Evolutionary conservation across 768 basidiomycete genomes (phyloP), one percentile per base, ranked within the genome.

Genomic region (Mycena galericulata): DNA sequence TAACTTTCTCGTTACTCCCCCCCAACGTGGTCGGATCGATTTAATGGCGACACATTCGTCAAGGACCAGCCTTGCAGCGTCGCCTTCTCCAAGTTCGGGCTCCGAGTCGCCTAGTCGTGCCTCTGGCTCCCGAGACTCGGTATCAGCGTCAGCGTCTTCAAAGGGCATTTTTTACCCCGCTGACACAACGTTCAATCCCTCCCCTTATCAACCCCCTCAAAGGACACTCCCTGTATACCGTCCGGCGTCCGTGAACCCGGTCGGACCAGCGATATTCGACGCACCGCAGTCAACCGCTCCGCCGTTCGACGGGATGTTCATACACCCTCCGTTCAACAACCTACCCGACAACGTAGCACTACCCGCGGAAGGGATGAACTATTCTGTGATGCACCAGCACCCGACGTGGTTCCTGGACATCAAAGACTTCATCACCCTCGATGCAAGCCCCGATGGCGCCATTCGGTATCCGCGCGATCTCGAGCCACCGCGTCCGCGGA

Each of bases 361-460:
- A 72, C 77, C 81, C 6, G 82, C 80, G 7, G 85, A 86, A 57
- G 84, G 84, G n/a, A 81, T 88, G 56, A 84, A 82, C 29, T 88
- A 87, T 71, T 78, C 80, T 61, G 77, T 86, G 60, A 81, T 88
- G 78, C 87, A 86, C 30, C 73, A 76, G 29, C 83, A 88, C 58
- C 79, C 85, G 10, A 81, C 87, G 26, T 88, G 87, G 87, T 88
- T 88, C 68, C 77, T 88, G 63, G 84, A 85, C 73, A 68, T 85
- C 18, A 72, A 74, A 38, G 87, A 88, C 74, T 88, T 84, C 67
- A 78, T 81, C 14, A 77, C 73, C 45, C 74, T 75, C 45, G 66
- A 75, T 36, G 72, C 76, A 49, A 79, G 62, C 29, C 79, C 81
- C 67, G 75, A 80, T 6, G 71, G 75, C 45, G 82, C 83, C 20